phyloP scores from a whole-genome alignment of 1,139 yeast species.

The Candida albicans region DNA sequence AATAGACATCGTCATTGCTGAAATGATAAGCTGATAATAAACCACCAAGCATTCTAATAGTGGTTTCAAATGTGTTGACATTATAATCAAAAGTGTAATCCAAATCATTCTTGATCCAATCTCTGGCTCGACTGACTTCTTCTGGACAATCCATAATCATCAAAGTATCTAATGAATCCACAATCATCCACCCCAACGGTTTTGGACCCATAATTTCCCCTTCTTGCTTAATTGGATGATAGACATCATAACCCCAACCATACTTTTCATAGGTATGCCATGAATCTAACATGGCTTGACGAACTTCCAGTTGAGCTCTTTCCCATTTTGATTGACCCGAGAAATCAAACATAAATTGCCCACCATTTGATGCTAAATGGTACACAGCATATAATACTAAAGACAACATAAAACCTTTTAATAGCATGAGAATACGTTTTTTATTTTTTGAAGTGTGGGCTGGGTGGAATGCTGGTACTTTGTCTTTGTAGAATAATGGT shows the following conservation, averaged over 20 bases:
- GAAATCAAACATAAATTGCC: neutral
- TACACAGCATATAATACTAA: constrained; percentile 41
- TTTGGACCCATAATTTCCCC: constrained; percentile 79
- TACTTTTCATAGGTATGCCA: constrained; percentile 77
- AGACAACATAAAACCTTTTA: constrained; percentile 43
- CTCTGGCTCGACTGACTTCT: constrained; percentile 62
- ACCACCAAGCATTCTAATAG: constrained; percentile 94
- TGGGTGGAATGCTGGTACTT: constrained; percentile 20
- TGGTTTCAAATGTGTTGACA: constrained; percentile 88
- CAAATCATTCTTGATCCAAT: constrained; percentile 67
- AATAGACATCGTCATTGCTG: constrained; percentile 65
- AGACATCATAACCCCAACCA: constrained; percentile 71
- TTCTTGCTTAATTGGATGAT: constrained; percentile 50
- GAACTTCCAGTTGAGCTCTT: constrained; percentile 55
- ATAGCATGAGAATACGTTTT: constrained; percentile 33
- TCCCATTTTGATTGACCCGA: constrained; percentile 30
- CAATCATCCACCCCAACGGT: constrained; percentile 95
- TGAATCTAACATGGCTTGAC: constrained; percentile 64
- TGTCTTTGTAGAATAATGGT: constrained; percentile 35
- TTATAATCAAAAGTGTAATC: constrained; percentile 59
- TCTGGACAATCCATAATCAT: constrained; percentile 74
- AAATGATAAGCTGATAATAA: constrained; percentile 78
- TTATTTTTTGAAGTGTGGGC: constrained; percentile 7
- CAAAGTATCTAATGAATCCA: constrained; percentile 84
- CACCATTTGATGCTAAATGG: constrained; percentile 13